Evolutionary conservation across 345 rosid genomes (phyloP), one percentile per base, ranked within the genome.

Genomic region (Atalantia buxifolia): DNA sequence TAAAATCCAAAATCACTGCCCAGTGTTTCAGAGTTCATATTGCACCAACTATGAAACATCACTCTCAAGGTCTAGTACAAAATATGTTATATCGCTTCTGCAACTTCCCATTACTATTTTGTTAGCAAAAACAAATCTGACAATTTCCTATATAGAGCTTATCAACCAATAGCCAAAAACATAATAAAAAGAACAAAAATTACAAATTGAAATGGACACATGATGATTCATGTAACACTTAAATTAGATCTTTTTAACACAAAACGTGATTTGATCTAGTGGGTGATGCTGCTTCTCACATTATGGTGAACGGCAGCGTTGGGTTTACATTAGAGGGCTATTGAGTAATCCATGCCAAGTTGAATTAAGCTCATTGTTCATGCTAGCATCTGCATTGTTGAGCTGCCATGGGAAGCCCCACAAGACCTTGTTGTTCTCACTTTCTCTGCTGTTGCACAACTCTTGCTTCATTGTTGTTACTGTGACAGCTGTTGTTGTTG

Each of bases 381-480:
- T 81, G 80, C 80, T 33, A 21, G 65, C 74, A 61, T 85, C 90
- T 36, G 89, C 94, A 87, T 79, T 53, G 57, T 53, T 87, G n/a
- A 81, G 76, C 81, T 90, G 94, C 97, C 98, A 92, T 25, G 95
- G 98, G 72, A 85, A 87, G 4, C 94, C 95, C 90, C 85, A 86
- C 65, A 90, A 78, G 35, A 85, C 71, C 85, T 80, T 87, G 27
- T 7, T 25, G 30, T 78, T 83, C 10, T 87, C 90, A 71, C 78
- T 79, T 68, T 86, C 87, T 76, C 83, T 86, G 4, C 74, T 84
- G 31, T 81, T 83, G 77, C 83, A 57, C 4, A 76, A 79, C 71
- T 90, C 97, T 86, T 84, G 92, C 90, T 93, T 90, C 90, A 84
- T 84, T 35, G 93, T 81, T 55, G 91, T 80, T 5, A 84, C 88